phyloP scores from a whole-genome alignment of 352 stramenopile species.

The Globisporangium splendens region DNA sequence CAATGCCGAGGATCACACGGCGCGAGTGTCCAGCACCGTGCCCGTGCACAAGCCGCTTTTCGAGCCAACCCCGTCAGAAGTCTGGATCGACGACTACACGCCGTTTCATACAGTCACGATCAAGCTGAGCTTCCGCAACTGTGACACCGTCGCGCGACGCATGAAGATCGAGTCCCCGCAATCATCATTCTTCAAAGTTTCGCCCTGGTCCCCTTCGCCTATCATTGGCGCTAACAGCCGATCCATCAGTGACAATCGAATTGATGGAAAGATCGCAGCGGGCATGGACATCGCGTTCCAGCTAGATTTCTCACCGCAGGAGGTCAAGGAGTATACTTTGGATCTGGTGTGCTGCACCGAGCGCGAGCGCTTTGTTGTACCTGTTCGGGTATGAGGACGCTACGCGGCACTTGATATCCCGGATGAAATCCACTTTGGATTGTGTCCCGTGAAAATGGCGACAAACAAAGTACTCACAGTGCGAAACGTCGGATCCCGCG shows the following conservation, averaged over 20 bases:
- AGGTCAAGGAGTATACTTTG: conserved; percentile 83
- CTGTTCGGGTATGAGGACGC: conserved; percentile 80
- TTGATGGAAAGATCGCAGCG: conserved; percentile 84
- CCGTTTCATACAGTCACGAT: conserved; percentile 80
- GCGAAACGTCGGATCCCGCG: conserved; percentile 84
- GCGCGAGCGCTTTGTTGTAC: conserved; percentile 93
- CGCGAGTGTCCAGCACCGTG: conserved; percentile 57
- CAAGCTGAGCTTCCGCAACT: conserved; percentile 91
- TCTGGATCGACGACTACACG: conserved; percentile 93
- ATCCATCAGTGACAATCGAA: conserved; percentile 10
- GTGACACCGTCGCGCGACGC: conserved; percentile 85
- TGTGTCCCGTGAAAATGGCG: conserved; percentile 84
- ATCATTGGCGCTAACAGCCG: conserved; percentile 13
- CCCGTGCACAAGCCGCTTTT: conserved; percentile 87
- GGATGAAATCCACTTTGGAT: conserved; percentile 85
- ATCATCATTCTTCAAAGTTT: conserved; percentile 88
- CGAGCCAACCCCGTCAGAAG: conserved; percentile 66
- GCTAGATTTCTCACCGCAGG: conserved; percentile 90
- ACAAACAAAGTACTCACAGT: conserved; percentile 83
- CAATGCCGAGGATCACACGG: conserved; percentile 72
- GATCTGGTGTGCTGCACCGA: conserved; percentile 94
- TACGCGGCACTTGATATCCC: conserved; percentile 88
- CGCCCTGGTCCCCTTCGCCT: conserved; percentile 9
- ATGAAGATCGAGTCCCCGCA: conserved; percentile 86
- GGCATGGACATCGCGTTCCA: conserved; percentile 93